phyloP scores from a whole-genome alignment of 371 early-diverging fungal genomes.

The Cokeromyces recurvatus region DNA sequence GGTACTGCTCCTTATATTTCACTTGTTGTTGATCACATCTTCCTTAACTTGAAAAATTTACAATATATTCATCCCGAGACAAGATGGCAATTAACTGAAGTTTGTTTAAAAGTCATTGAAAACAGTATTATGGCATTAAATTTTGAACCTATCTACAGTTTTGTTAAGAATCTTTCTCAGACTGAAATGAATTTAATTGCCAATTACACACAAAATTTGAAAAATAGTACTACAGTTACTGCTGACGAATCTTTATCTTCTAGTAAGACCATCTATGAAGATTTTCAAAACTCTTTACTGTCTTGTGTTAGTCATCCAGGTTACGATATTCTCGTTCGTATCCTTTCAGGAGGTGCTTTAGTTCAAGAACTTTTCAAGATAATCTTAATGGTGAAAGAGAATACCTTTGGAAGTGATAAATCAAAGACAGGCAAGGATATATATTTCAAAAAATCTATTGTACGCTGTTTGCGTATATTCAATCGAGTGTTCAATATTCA shows the following conservation, averaged over 20 bases:
- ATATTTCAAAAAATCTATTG: conserved; percentile 31
- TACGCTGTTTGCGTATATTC: conserved; percentile 59
- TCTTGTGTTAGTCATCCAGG: conserved; percentile 66
- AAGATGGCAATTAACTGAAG: conserved; percentile 68
- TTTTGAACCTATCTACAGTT: conserved; percentile 30
- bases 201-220: background rate
- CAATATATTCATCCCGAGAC: conserved; percentile 60
- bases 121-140: conserved; percentile 71
- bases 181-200: background rate
- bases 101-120: conserved; percentile 67
- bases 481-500: conserved; percentile 60
- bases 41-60: conserved; percentile 65
- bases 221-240: background rate
- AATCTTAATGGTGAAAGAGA: conserved; percentile 36
- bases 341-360: conserved; percentile 70
- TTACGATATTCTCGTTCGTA: conserved; percentile 68
- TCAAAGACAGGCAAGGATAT: background rate
- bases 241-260: background rate
- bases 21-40: conserved; percentile 76
- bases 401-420: background rate
- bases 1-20: conserved; percentile 78
- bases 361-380: conserved; percentile 60
- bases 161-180: background rate
- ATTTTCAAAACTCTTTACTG: background rate
- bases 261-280: background rate